Evolutionary conservation across 1,139 yeast genomes (phyloP).

Genomic region (Lodderomyces beijingensis): DNA sequence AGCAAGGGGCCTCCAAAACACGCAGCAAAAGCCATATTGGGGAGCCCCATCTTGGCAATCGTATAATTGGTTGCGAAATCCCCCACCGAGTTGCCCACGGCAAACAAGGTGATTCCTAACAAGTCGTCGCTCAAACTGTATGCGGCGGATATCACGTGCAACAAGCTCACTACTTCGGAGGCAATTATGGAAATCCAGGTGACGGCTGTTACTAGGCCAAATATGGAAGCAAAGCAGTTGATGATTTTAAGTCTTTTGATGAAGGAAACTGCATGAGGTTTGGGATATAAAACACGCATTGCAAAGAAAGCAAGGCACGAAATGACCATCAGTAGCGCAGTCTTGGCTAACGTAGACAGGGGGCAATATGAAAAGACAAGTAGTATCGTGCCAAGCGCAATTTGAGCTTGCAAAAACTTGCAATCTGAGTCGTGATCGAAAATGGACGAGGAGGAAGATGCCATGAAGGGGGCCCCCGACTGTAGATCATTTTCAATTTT

Average conservation of each 20-base stretch:
- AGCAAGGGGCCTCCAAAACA: constrained; percentile 90
- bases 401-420: neutral
- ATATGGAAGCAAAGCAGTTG: constrained; percentile 33
- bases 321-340: neutral
- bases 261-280: neutral
- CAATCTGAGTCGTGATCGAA: neutral
- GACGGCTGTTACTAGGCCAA: constrained; percentile 68
- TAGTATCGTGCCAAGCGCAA: neutral
- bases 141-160: constrained; percentile 59
- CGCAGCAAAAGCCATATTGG: constrained; percentile 90
- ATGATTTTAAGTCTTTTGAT: constrained; percentile 10
- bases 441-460: no score
- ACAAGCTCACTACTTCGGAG: constrained; percentile 64
- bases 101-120: constrained; percentile 81
- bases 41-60: constrained; percentile 80
- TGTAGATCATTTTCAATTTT: neutral
- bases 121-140: constrained; percentile 72
- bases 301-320: neutral
- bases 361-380: no score
- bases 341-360: no score
- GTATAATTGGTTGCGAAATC: constrained; percentile 84
- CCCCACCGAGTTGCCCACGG: constrained; percentile 88
- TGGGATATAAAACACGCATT: neutral
- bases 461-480: neutral
- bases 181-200: constrained; percentile 77